These are phyloP conservation scores for Flaveria ramosissima DNA, from an alignment of 129 eudicot species.

Conservation along the genomic window DNA sequence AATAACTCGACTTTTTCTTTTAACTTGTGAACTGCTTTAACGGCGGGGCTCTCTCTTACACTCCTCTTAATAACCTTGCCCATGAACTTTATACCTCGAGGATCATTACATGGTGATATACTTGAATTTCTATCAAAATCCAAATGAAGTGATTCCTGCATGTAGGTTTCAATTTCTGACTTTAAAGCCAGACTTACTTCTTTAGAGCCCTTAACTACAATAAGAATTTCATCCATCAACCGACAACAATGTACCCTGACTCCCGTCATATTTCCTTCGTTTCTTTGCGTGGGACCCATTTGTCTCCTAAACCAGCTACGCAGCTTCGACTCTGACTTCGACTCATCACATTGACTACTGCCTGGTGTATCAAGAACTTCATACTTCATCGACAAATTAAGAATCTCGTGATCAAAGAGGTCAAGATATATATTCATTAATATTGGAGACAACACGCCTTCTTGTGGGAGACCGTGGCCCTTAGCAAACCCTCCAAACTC, in stretches of 20 bases:
- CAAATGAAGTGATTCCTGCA: slow-evolving; percentile 53
- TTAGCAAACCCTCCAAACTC: slow-evolving; percentile 89
- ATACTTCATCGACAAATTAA: slow-evolving; percentile 73
- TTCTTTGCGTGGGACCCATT: slow-evolving; percentile 40
- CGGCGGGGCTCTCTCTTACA: slow-evolving; percentile 51
- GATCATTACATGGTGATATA: slow-evolving; percentile 48
- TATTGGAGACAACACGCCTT: slow-evolving; percentile 76
- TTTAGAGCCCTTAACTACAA: slow-evolving; percentile 73
- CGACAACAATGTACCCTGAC: slow-evolving; percentile 77
- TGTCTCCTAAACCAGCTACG: slow-evolving; percentile 93
- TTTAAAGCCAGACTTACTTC: slow-evolving; percentile 57
- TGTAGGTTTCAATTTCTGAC: slow-evolving; percentile 62
- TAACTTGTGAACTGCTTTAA: slow-evolving; percentile 79
- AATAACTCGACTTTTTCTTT: slow-evolving; percentile 76
- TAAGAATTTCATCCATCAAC: slow-evolving; percentile 85
- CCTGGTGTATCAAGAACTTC: slow-evolving; percentile 51
- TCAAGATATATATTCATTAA: slow-evolving; percentile 84
- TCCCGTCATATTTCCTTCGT: slow-evolving; percentile 23
- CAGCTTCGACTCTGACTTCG: slow-evolving; percentile 50
- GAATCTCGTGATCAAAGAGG: slow-evolving; percentile 67
- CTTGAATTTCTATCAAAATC: slow-evolving; percentile 42
- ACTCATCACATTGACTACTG: slow-evolving; percentile 29
- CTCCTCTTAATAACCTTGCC: slow-evolving; percentile 62
- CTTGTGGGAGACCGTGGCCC: slow-evolving; percentile 98
- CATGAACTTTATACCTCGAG: slow-evolving; percentile 56